Base-by-base conservation (phyloP, 148 eudicot genomes). In the Camellia lanceoleosa region DNA sequence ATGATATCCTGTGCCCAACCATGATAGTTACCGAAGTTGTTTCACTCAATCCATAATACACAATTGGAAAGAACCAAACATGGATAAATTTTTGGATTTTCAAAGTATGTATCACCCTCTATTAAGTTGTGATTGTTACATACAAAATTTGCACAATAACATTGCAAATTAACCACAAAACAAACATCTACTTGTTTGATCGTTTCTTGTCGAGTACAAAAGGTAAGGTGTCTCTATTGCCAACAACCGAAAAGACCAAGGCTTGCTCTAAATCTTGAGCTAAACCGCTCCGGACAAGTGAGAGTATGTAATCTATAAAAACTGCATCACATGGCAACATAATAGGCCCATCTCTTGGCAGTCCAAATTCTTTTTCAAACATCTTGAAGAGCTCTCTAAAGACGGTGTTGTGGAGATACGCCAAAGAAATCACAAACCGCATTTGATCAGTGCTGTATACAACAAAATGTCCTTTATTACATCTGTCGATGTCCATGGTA, bases 321-420 rank as follows among this genome's bases (percentile, higher is more conserved):
- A 59, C 18, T 5, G 85, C 71, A 11, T 85, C 88, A 42, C 87
- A 85, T 64, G 86, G 88, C 72, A 89, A 52, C 4, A 64, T 81
- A 63, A 89, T 89, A 0, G 88, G 89, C 0, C 88, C 85, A 66
- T 83, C 75, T 15, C 77, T 80, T 5, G 80, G 58, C 23, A 83
- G 51, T 43, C 90, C 92, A 71, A 85, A 87, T 80, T 85, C 88
- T 68, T 89, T 90, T 79, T 87, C 88, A 7, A 85, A 86, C 81
- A 82, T 78, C 61, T 72, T 78, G 15, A 84, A 63, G 4, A 86
- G 82, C 74, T 77, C 86, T 60, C 80, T 79, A 20, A 87, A 74
- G 3, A 87, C 59, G 1, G 79, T 76, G 23, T 23, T 83, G 12
- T 80, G 54, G 5, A 89, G 83, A 55, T 78, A 85, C 14, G 11